Evolutionary conservation across 495 filamentous ascomycete genomes (phyloP).

Genomic region (Hypoxylon fuscum): DNA sequence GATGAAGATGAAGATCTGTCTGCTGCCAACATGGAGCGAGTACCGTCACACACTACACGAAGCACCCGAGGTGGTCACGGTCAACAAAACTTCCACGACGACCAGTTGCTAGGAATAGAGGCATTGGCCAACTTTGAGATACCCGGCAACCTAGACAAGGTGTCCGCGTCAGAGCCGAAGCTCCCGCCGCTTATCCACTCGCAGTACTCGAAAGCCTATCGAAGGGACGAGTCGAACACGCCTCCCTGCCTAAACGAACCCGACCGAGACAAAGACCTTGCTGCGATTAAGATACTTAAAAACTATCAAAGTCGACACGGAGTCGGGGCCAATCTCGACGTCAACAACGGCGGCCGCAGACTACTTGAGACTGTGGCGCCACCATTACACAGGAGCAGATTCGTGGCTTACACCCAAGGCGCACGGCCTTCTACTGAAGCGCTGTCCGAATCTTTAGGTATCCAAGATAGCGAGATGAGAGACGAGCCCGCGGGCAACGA

Average conservation of each 20-base stretch:
- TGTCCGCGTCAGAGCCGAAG: conserved; percentile 60
- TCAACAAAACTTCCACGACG: conserved; percentile 62
- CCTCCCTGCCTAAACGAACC: conserved; percentile 63
- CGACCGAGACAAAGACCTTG: conserved; percentile 67
- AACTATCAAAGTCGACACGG: conserved; percentile 55
- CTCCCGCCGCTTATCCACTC: conserved; percentile 69
- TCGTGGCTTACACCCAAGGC: conserved; percentile 52
- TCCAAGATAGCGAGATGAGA: conserved; percentile 48
- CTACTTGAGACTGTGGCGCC: conserved; percentile 54
- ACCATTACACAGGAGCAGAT: conserved; percentile 48
- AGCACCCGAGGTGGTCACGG: conserved; percentile 70
- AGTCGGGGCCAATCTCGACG: conserved; percentile 53
- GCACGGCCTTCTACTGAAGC: conserved; percentile 54
- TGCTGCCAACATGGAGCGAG: conserved; percentile 74
- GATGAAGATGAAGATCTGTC: conserved; percentile 60
- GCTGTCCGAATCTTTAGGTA: conserved; percentile 51
- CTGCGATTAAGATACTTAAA: conserved; percentile 62
- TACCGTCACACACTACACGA: conserved; percentile 76
- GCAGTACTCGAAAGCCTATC: conserved; percentile 59
- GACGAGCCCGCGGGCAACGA: conserved; percentile 27
- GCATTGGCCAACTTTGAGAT: conserved; percentile 70
- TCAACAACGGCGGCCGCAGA: conserved; percentile 54
- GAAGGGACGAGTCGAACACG: conserved; percentile 53
- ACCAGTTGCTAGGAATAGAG: conserved; percentile 64
- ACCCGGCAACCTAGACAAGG: conserved; percentile 62